Conservation (phyloP, 1,284 basidiomycete genomes). For the Afroboletus lepidellus region DNA sequence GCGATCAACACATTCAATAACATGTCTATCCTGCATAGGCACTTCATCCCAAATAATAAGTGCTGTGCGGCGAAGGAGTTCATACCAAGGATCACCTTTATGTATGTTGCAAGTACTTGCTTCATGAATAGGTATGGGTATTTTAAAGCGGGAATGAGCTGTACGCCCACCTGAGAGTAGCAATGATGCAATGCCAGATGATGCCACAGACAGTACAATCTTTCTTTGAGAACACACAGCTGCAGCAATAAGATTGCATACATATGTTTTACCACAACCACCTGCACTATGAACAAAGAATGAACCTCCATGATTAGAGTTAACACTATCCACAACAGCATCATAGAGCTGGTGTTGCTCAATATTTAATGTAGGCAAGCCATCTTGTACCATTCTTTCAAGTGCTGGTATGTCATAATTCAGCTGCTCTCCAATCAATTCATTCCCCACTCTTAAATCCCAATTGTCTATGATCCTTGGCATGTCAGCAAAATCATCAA, state of each 20-base stretch:
- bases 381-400: neutral
- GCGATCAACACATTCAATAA: neutral
- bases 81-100: conserved; percentile 17
- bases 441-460: neutral
- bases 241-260: conserved; percentile 41
- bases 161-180: conserved; percentile 14
- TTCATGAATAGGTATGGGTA: conserved; percentile 20
- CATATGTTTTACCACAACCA: conserved; percentile 51
- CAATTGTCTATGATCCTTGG: neutral
- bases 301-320: neutral
- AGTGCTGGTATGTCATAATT: neutral
- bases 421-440: neutral
- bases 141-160: conserved; percentile 17
- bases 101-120: conserved; percentile 33
- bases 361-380: neutral
- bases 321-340: neutral
- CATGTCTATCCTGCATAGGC: neutral
- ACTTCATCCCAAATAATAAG: conserved; percentile 5
- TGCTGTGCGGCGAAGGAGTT: neutral
- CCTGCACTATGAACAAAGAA: conserved; percentile 37
- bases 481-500: neutral
- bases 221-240: conserved; percentile 26
- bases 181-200: conserved; percentile 24
- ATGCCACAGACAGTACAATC: conserved; percentile 39
- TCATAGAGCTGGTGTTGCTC: neutral